A percentile compares a stretch with the other conserved stretches of the same genome.
Evolutionary conservation across 2,329 filamentous ascomycete species (phyloP).

Genomic region (Fusarium sp.): DNA sequence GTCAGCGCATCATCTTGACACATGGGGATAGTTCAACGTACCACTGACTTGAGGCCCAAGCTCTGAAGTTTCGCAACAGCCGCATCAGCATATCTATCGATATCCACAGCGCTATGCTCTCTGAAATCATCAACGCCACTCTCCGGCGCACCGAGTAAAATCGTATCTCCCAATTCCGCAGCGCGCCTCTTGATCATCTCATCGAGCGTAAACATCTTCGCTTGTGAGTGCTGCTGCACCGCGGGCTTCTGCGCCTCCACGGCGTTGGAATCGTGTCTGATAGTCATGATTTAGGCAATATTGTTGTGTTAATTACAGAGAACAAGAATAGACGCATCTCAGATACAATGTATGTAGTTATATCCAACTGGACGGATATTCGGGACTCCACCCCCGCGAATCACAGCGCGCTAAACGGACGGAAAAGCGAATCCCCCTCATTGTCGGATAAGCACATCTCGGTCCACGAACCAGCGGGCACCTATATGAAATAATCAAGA

Average conservation of each 20-base stretch:
- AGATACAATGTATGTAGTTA: background rate
- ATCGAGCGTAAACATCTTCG: slow-evolving; percentile 41
- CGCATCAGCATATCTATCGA: slow-evolving; percentile 43
- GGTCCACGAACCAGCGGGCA: background rate
- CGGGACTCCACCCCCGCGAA: background rate
- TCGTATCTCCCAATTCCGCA: slow-evolving; percentile 21
- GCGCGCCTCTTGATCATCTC: slow-evolving; percentile 40
- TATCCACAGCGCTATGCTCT: slow-evolving; percentile 38
- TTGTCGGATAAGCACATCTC: slow-evolving; percentile 14
- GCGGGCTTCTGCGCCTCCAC: slow-evolving; percentile 20
- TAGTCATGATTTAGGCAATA: slow-evolving; percentile 32
- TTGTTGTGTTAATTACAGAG: background rate
- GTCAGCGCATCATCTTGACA: background rate
- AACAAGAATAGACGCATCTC: background rate
- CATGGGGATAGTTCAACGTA: background rate
- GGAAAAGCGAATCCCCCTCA: slow-evolving; percentile 29
- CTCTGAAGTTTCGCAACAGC: slow-evolving; percentile 34
- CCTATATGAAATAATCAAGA: background rate
- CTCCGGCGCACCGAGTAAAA: slow-evolving; percentile 33
- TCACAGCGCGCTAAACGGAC: background rate
- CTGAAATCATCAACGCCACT: slow-evolving; percentile 34
- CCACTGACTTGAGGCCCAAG: slow-evolving; percentile 34
- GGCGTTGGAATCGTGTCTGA: slow-evolving; percentile 39
- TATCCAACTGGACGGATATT: slow-evolving; percentile 24
- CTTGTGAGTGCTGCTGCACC: slow-evolving; percentile 10